These are phyloP conservation scores for Lunasporangiospora selenospora DNA, from an alignment of 192 early-diverging fungal genomes.

Conservation along the genomic window DNA sequence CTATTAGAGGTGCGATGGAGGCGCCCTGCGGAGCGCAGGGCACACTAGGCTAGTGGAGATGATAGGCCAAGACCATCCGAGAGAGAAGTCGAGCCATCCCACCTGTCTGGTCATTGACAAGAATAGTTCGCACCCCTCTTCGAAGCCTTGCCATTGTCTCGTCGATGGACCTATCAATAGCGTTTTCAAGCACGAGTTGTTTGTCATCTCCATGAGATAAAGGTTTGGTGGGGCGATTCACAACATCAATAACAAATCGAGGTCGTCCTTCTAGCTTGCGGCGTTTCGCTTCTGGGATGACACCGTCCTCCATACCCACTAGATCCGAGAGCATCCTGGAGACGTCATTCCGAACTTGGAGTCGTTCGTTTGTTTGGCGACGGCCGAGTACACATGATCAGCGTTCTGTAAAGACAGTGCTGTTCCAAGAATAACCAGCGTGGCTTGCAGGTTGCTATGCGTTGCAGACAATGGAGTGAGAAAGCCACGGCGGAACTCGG, in stretches of 20 bases:
- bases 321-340: not conserved
- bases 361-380: not conserved
- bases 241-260: not conserved
- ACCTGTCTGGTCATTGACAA: too few relatives aligned
- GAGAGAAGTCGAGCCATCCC: too few relatives aligned
- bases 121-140: too few relatives aligned
- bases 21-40: too few relatives aligned
- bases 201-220: too few relatives aligned
- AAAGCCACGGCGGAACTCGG: slow-evolving; percentile 18
- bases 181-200: not conserved
- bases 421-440: slow-evolving; percentile 40
- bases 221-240: not conserved
- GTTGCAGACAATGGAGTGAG: slow-evolving; percentile 26
- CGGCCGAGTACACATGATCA: slow-evolving; percentile 1
- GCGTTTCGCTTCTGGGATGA: not conserved
- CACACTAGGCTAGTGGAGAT: too few relatives aligned
- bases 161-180: not conserved
- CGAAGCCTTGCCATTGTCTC: too few relatives aligned
- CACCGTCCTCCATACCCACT: not conserved
- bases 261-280: slow-evolving; percentile 4
- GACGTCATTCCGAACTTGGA: not conserved
- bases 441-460: slow-evolving; percentile 16
- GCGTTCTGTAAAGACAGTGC: slow-evolving; percentile 14
- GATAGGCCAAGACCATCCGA: too few relatives aligned
- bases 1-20: too few relatives aligned